Evolutionary conservation across 108 stramenopile genomes (phyloP), one percentile per base, ranked within the genome.

Genomic region (Skeletonema grethae): DNA sequence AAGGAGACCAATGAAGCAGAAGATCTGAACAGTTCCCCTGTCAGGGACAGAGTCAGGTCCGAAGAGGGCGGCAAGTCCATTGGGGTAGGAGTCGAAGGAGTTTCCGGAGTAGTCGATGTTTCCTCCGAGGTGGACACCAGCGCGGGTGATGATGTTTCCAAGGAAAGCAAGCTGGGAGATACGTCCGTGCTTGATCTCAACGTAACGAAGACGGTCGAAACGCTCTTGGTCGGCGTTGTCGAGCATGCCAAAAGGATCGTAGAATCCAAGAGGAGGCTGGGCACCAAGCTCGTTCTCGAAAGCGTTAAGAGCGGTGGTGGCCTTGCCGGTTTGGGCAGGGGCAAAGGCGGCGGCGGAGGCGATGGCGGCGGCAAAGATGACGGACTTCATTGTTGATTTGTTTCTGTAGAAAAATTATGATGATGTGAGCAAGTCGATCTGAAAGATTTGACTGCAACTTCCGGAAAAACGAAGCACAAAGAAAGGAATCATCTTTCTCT

Each of bases 271-370:
- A 29, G 94, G 94, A 36, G 88, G 80, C 71, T 91, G 90, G 13
- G 82, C 90, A 32, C 95, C 95, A 61, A 95, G 83, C 63, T 93
- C 95, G 59, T 76, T 63, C 77, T 90, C 90, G 78, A 95, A 95
- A 7, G 69, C 61, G 46, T 66, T 67, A 64, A 65, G 72, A 63
- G 66, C 50, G 38, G 64, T 73, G 72, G 66, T 29, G 55, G 66
- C 66, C 72, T 67, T 73, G 46, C 64, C 66, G 30, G 72, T 48
- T 20, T 66, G 66, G 65, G 53, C 66, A 25, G 72, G 72, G 18
- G 72, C 62, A 30, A 73, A 73, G 56, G 72, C 72, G 30, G 72
- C 66, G 55, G 72, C 72, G 12, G 72, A 65, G 66, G 46, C 72
- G 63, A 64, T 38, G 20, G 48, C 62, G 66, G 63, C 50, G 63